phyloP scores from a whole-genome alignment of 2,329 filamentous ascomycete species.

The Aureobasidium sp. region DNA sequence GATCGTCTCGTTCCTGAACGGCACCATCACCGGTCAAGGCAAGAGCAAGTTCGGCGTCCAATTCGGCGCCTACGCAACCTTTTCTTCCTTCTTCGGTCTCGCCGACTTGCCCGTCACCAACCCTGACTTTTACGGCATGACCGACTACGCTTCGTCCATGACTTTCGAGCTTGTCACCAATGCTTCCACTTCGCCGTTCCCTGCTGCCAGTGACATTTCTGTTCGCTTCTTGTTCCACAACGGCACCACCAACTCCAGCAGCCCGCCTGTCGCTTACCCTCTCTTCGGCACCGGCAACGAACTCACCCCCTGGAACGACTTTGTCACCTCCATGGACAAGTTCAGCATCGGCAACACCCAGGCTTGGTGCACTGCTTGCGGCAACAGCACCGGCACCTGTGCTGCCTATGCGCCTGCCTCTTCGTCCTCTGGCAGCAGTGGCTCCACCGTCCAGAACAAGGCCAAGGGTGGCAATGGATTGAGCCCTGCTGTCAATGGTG shows the following conservation, averaged over 20 bases:
- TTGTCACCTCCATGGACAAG: constrained; percentile 54
- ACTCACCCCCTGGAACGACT: constrained; percentile 59
- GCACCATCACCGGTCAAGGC: constrained; percentile 33
- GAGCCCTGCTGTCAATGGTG: constrained; percentile 67
- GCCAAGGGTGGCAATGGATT: constrained; percentile 41
- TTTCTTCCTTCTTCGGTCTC: constrained; percentile 57
- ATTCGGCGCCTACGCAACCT: constrained; percentile 56
- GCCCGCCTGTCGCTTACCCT: constrained; percentile 48
- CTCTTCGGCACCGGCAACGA: constrained; percentile 52
- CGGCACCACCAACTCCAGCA: constrained; percentile 44
- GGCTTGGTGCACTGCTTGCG: constrained; percentile 70
- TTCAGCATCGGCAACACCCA: constrained; percentile 60
- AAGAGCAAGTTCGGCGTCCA: constrained; percentile 45
- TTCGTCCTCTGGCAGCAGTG: constrained; percentile 17
- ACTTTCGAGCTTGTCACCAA: constrained; percentile 65
- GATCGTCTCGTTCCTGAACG: constrained; percentile 39
- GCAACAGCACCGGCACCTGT: constrained; percentile 63
- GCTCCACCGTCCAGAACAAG: constrained; percentile 21
- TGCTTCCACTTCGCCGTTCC: constrained; percentile 31
- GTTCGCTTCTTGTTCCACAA: constrained; percentile 60
- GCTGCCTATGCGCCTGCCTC: constrained; percentile 38
- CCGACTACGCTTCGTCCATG: constrained; percentile 80
- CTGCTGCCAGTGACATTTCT: constrained; percentile 41
- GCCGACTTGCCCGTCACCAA: constrained; percentile 44
- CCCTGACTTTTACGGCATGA: constrained; percentile 64